Evolutionary conservation across 108 stramenopile genomes (phyloP), one percentile per base, ranked within the genome.

Genomic region (Pseudonitzschia multiseries): DNA sequence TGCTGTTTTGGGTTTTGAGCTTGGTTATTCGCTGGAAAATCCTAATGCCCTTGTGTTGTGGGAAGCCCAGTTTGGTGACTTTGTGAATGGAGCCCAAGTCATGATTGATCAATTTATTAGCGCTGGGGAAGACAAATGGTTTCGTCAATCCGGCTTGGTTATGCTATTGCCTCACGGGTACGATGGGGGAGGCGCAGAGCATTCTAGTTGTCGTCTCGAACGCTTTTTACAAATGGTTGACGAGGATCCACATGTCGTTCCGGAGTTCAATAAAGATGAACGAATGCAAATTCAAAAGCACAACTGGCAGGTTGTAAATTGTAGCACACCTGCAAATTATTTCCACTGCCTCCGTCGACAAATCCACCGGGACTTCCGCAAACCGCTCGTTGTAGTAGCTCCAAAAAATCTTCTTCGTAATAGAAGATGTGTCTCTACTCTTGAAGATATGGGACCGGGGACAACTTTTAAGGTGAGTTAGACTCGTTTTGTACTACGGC

Each of bases 21-120:
- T 92, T 70, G 99, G 99, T 44, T 99, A 99, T 89, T 86, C 87
- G 50, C 73, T 98, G 29, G 98, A 99, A 80, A 96, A 97, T 72
- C 99, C 99, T 53, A 98, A 99, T 74, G 88, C 91, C 9, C 84
- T 99, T 33, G 75, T 96, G 69, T 68, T 98, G 12, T 99, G 99
- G 99, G 99, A 99, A 82, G 99, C 98, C 17, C 99, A 99, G 72
- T 99, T 99, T 77, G 99, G 99, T 26, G 99, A 99, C 82, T 99
- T 99, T 73, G 90, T 89, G 57, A 98, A 98, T 78, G 97, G 98
- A 28, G 98, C 99, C 24, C 99, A 99, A 83, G 86, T 97, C 60
- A 94, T 99, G 83, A 93, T 99, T 69, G 99, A 99, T 86, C 97
- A 98, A 72, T 99, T 98, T 81, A 97, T 99, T 70, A 82, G 84